phyloP scores from a whole-genome alignment of 768 basidiomycete genomes.

The Termitomyces sp. region DNA sequence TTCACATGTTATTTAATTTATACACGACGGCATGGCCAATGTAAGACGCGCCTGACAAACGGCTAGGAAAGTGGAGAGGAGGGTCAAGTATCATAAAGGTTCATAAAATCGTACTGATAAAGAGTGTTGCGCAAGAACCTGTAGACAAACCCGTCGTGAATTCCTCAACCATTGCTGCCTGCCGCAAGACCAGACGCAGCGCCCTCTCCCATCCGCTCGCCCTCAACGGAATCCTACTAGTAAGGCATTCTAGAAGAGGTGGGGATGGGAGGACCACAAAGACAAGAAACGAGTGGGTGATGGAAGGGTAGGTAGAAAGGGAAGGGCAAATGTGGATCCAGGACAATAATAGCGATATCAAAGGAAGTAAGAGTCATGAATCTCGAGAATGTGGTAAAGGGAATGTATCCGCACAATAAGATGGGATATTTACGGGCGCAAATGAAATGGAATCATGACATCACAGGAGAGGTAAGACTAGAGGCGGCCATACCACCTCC shows the following conservation, averaged over 20 bases:
- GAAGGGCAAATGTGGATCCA: conserved; percentile 14
- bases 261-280: conserved; percentile 72
- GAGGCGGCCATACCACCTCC: conserved; percentile 18
- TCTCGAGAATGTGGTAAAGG: conserved; percentile 14
- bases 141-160: conserved; percentile 2
- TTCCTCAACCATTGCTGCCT: conserved; percentile 18
- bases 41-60: conserved; percentile 12
- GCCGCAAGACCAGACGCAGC: conserved; percentile 39
- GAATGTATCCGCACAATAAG: conserved; percentile 11
- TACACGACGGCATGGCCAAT: conserved; percentile 13
- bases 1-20: conserved; percentile 11
- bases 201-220: conserved; percentile 74
- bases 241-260: conserved; percentile 38
- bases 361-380: conserved; percentile 19
- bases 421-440: conserved; percentile 31
- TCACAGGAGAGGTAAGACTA: conserved; percentile 19
- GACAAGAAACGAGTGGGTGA: conserved; percentile 17
- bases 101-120: conserved; percentile 11
- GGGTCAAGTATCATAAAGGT: conserved; percentile 10
- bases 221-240: conserved; percentile 37
- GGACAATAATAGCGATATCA: conserved; percentile 2
- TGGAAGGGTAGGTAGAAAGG: conserved; percentile 15
- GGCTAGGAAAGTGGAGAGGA: not conserved
- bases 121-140: not conserved
- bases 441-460: conserved; percentile 18